phyloP scores from a whole-genome alignment of 768 basidiomycete genomes.

The Myochromella boudieri region DNA sequence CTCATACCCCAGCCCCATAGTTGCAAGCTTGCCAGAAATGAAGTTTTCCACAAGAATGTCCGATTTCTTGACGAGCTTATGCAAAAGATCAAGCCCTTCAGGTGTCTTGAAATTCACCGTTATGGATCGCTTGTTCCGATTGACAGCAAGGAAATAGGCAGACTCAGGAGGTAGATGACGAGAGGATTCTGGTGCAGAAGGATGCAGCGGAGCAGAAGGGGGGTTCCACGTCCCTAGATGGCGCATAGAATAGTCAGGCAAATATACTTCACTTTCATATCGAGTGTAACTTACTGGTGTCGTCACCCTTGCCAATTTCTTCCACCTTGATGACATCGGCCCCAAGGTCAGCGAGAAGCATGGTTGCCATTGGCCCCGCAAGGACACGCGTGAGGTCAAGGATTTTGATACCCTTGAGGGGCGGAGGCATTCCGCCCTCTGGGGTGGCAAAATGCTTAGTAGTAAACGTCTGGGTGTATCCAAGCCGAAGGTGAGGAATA shows the following conservation, averaged over 20 bases:
- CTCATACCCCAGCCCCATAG: conserved; percentile 85
- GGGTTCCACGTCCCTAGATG: conserved; percentile 64
- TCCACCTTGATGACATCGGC: conserved; percentile 96
- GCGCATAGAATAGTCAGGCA: conserved; percentile 9
- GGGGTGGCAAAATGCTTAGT: conserved; percentile 1
- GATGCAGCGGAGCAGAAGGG: conserved; percentile 52
- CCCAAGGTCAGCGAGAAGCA: conserved; percentile 90
- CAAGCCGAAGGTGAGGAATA: neutral
- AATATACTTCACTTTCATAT: neutral
- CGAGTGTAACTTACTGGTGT: conserved; percentile 47
- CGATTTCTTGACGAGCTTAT: conserved; percentile 65
- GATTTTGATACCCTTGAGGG: conserved; percentile 77
- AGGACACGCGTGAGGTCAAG: conserved; percentile 88
- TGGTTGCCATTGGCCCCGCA: conserved; percentile 90
- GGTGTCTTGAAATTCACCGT: conserved; percentile 85
- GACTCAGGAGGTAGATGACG: conserved; percentile 82
- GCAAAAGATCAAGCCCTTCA: conserved; percentile 75
- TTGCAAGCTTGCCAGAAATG: conserved; percentile 79
- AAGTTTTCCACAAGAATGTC: conserved; percentile 93
- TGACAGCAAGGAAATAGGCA: conserved; percentile 88
- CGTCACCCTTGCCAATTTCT: conserved; percentile 78
- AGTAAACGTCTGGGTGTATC: conserved; percentile 1
- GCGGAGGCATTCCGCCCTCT: conserved; percentile 66
- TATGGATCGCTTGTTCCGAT: conserved; percentile 87
- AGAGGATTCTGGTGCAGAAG: conserved; percentile 50